Evolutionary conservation across 2,329 filamentous ascomycete species (phyloP).

Genomic region (Penicillium sp.): DNA sequence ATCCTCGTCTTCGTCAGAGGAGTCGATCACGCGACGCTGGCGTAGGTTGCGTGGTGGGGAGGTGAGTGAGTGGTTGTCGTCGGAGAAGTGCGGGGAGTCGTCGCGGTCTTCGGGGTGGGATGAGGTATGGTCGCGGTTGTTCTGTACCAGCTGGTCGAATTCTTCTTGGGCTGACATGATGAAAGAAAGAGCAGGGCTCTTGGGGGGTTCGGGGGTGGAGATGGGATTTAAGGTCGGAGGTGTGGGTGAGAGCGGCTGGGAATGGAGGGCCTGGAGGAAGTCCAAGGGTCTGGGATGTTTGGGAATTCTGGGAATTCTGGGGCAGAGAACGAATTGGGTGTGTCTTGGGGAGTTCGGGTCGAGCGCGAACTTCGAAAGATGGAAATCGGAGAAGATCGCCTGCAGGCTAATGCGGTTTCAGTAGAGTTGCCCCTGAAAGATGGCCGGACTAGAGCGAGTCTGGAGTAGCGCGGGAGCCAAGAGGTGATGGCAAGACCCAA

Average conservation of each 20-base stretch:
- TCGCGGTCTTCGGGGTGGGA: constrained; percentile 49
- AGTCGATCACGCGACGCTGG: constrained; percentile 26
- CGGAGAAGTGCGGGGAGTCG: constrained; percentile 27
- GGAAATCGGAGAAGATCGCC: background rate
- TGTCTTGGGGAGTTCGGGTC: background rate
- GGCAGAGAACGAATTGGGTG: constrained; percentile 2
- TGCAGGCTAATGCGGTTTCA: background rate
- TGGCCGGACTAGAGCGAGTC: background rate
- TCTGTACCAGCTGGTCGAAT: constrained; percentile 47
- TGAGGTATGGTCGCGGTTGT: constrained; percentile 37
- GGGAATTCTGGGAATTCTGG: background rate
- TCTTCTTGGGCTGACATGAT: constrained; percentile 52
- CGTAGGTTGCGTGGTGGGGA: constrained; percentile 25
- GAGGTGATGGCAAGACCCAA: background rate
- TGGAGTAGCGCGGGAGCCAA: constrained; percentile 9
- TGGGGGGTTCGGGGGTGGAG: constrained; percentile 6
- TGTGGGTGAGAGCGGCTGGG: background rate
- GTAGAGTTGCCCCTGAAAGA: constrained; percentile 14
- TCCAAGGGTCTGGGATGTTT: background rate
- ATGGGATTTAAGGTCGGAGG: constrained; percentile 15
- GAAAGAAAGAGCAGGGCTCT: constrained; percentile 23
- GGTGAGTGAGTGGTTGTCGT: constrained; percentile 26
- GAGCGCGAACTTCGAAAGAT: too few species aligned
- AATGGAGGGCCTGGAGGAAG: background rate
- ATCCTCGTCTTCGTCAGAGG: constrained; percentile 39